Conservation (phyloP, 495 filamentous ascomycete species). For the Gamarada debralockiae region DNA sequence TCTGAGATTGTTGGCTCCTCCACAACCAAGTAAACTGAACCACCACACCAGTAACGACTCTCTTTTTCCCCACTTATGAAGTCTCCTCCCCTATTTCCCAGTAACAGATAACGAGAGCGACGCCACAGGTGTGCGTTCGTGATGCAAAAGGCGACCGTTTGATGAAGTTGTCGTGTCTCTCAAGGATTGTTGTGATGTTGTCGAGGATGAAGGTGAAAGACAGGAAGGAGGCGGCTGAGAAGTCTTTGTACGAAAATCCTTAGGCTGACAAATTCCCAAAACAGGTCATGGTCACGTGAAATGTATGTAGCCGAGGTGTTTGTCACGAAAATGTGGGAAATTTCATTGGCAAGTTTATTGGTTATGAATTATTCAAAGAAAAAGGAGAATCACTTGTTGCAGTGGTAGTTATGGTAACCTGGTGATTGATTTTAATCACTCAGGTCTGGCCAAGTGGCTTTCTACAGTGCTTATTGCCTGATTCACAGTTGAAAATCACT, state of each 20-base stretch:
- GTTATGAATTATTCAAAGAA: too few species aligned
- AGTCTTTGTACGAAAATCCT: background rate
- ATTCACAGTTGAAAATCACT: too few species aligned
- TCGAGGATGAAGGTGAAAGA: background rate
- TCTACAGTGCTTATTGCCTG: too few species aligned
- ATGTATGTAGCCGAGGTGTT: too few species aligned
- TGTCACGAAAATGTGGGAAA: too few species aligned
- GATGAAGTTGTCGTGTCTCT: background rate
- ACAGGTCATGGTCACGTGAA: too few species aligned
- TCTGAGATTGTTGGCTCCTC: constrained; percentile 19
- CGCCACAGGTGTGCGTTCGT: background rate
- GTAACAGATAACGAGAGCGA: constrained; percentile 5
- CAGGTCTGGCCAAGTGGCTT: too few species aligned
- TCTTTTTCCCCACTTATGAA: background rate
- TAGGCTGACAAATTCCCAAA: too few species aligned
- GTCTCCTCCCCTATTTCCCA: constrained; percentile 16
- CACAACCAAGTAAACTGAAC: constrained; percentile 18
- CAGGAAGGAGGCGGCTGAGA: background rate
- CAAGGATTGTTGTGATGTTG: constrained; percentile 1
- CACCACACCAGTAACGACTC: constrained; percentile 14
- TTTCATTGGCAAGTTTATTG: too few species aligned
- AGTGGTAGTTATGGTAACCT: too few species aligned
- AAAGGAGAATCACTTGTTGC: too few species aligned
- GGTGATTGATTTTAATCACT: too few species aligned
- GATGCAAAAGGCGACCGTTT: constrained; percentile 12